phyloP scores from a whole-genome alignment of 345 rosid genomes.

The Noccaea bulbosa region DNA sequence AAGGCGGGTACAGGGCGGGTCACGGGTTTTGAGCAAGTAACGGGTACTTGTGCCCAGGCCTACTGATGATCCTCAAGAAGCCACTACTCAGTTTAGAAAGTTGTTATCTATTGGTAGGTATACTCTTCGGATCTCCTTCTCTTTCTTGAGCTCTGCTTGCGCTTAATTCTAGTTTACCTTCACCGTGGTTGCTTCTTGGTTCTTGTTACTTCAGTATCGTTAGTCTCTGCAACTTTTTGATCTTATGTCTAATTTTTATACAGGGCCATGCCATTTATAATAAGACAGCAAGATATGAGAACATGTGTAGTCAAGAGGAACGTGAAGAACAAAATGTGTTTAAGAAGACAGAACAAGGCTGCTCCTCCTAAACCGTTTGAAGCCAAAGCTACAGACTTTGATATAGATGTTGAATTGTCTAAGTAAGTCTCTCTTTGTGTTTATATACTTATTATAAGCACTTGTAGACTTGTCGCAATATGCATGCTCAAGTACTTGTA shows the following conservation, averaged over 20 bases:
- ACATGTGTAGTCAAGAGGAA: slow-evolving; percentile 68
- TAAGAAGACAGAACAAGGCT: slow-evolving; percentile 52
- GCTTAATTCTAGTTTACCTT: too few species aligned
- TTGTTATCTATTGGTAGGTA: too few species aligned
- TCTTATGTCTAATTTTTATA: background rate
- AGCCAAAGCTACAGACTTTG: slow-evolving; percentile 67
- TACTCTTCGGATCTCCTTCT: too few species aligned
- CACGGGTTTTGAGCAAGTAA: too few species aligned
- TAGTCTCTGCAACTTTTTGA: slow-evolving; percentile 1
- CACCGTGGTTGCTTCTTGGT: too few species aligned
- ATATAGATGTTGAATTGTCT: slow-evolving; percentile 63
- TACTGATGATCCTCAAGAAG: too few species aligned
- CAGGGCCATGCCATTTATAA: slow-evolving; percentile 73
- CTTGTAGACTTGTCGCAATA: too few species aligned
- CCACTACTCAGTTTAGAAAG: too few species aligned
- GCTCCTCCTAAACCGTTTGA: slow-evolving; percentile 44
- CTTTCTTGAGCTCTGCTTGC: too few species aligned
- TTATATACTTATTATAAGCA: slow-evolving; percentile 53
- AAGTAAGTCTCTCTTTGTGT: slow-evolving; percentile 24
- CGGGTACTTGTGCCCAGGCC: too few species aligned
- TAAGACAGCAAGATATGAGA: slow-evolving; percentile 84
- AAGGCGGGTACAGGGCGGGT: too few species aligned
- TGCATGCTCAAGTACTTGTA: slow-evolving; percentile 71
- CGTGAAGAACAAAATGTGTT: slow-evolving; percentile 46
- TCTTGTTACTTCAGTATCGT: too few species aligned